Base-by-base conservation (phyloP, 1,284 basidiomycete genomes). In the Rhizoctonia solani region DNA sequence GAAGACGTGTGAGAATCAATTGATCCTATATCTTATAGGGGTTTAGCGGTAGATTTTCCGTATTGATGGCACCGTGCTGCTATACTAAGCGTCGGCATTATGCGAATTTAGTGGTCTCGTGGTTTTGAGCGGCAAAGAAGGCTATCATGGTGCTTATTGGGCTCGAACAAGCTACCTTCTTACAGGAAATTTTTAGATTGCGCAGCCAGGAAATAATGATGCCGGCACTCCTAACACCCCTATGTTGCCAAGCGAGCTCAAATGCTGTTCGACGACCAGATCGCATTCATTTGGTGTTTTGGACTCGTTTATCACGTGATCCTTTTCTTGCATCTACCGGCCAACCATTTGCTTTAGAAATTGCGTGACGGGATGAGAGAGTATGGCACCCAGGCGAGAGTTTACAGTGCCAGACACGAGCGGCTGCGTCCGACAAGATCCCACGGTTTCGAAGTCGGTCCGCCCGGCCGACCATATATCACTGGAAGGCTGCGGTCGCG, bases 171-270 rank as follows among this genome's bases (percentile, higher is more conserved):
- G 30, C 29, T n/a, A 47, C 37, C 37, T 37, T 30, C 11, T 14
- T 42, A 25, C 29, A 39, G 56, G 52, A 41, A 32, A 13, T 41
- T 32, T 25, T 34, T 39, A 4, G 13, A 46, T 21, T 8, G 39
- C 29, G 42, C 47, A 46, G 58, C 58, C 47, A n/a, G n/a, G 58
- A 50, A 21, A 47, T 21, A 29, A 29, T 37, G 30, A 39, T 59
- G 47, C 58, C 47, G 46, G 47, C 47, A 63, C 39, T 19, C 4
- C 19, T 34, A 5, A 25, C 47, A 23, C 4, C 25, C 47, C 46
- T 25, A 41, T 63, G 58, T 47, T 23, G 58, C 58, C 47, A 63
- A 29, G 47, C 47, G 58, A 63, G 21, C 58, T 63, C 58, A 63
- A 50, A 50, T 63, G 46, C 58, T 63, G 47, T 52, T 41, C 44